A percentile compares a stretch with the other conserved stretches of the same genome.
These are phyloP conservation scores for Candida jianshihensis DNA, from an alignment of 805 yeast genomes.

Conservation along the genomic window DNA sequence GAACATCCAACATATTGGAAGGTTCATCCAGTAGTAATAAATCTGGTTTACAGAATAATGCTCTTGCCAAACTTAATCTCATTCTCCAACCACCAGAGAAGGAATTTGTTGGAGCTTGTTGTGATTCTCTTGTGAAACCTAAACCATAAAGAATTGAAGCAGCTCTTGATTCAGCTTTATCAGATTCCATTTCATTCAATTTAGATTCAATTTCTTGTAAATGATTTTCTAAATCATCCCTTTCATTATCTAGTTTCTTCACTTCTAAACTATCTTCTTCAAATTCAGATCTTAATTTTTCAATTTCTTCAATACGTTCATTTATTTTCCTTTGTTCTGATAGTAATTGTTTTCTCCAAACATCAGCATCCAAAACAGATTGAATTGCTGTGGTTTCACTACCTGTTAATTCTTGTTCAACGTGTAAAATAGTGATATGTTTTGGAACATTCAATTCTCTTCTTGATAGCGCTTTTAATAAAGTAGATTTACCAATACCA, in stretches of 20 bases:
- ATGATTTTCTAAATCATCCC: conserved; percentile 76
- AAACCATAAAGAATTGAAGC: conserved; percentile 89
- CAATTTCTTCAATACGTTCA: conserved; percentile 72
- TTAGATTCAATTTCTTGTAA: conserved; percentile 76
- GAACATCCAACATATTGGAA: conserved; percentile 99
- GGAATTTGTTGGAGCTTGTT: conserved; percentile 72
- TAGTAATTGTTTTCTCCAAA: conserved; percentile 90
- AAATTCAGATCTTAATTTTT: conserved; percentile 58
- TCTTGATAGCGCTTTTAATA: conserved; percentile 83
- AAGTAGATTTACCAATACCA: conserved; percentile 98
- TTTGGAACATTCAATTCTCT: conserved; percentile 93
- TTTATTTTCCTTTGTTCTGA: conserved; percentile 69
- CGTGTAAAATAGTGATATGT: conserved; percentile 92
- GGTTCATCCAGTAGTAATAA: conserved; percentile 93
- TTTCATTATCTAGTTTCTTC: conserved; percentile 79
- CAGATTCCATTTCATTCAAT: conserved; percentile 88
- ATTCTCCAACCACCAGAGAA: conserved; percentile 99
- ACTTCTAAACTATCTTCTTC: conserved; percentile 71
- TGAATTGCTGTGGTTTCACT: conserved; percentile 88
- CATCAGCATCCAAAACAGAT: conserved; percentile 98
- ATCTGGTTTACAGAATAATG: conserved; percentile 95
- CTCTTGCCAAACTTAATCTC: conserved; percentile 97
- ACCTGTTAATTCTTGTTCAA: conserved; percentile 94
- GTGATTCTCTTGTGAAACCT: conserved; percentile 89
- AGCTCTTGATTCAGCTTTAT: conserved; percentile 95